Percentiles rank a stretch among this genome's conserved stretches.
phyloP scores from a whole-genome alignment of 768 basidiomycete genomes.

The Tulasnella sp. region DNA sequence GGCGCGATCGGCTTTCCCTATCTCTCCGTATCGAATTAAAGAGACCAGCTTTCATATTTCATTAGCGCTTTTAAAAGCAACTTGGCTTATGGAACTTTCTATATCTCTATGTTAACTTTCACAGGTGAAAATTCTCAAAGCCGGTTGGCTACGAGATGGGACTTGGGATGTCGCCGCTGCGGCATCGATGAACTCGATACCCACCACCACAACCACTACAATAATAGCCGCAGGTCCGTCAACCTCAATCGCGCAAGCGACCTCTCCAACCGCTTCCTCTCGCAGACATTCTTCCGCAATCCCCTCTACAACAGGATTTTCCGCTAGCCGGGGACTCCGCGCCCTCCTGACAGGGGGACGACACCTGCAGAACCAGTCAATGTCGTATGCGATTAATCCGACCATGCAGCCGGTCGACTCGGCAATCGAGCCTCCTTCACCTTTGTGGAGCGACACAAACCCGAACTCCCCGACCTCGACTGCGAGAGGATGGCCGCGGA shows the following conservation, averaged over 20 bases:
- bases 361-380: neutral
- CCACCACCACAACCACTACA: neutral
- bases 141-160: constrained; percentile 21
- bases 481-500: neutral
- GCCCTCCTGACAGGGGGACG: neutral
- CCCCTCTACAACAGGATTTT: neutral
- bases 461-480: neutral
- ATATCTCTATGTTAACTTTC: neutral
- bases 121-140: constrained; percentile 19
- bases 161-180: constrained; percentile 17
- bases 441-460: neutral
- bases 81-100: neutral
- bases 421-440: neutral
- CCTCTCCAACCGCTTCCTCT: constrained; percentile 1
- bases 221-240: constrained; percentile 3
- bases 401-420: neutral
- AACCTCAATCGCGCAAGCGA: neutral
- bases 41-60: neutral
- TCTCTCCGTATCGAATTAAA: neutral
- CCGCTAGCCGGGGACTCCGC: neutral
- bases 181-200: neutral
- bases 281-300: neutral
- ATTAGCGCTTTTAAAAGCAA: neutral
- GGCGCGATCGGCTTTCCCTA: neutral
- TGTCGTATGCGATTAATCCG: neutral